These are phyloP conservation scores for Boletus sp. DNA, from an alignment of 768 basidiomycete genomes.

Conservation along the genomic window DNA sequence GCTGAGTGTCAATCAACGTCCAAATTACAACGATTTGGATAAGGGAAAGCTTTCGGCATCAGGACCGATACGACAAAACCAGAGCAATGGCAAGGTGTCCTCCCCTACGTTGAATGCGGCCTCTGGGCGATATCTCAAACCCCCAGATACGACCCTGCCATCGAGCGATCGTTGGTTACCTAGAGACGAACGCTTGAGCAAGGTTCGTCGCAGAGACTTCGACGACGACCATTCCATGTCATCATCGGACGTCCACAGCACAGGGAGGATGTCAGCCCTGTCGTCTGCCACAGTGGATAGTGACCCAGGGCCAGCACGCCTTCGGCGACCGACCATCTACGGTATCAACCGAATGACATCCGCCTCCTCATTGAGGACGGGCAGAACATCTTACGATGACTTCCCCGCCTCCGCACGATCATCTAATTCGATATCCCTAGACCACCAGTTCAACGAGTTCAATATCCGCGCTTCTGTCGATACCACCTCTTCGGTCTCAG, in stretches of 20 bases:
- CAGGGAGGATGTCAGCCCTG: conserved; percentile 70
- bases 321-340: conserved; percentile 61
- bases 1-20: conserved; percentile 40
- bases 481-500: conserved; percentile 52
- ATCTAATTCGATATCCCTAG: conserved; percentile 76
- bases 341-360: conserved; percentile 76
- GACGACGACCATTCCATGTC: conserved; percentile 94
- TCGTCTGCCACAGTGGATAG: conserved; percentile 85
- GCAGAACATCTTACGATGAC: conserved; percentile 64
- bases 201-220: conserved; percentile 78
- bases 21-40: conserved; percentile 25
- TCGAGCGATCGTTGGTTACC: conserved; percentile 46
- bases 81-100: conserved; percentile 38
- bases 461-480: conserved; percentile 69
- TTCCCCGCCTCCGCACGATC: conserved; percentile 72
- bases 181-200: conserved; percentile 62
- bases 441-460: conserved; percentile 78
- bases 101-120: conserved; percentile 60
- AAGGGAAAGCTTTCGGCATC: conserved; percentile 56
- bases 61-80: conserved; percentile 63
- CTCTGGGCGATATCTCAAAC: conserved; percentile 52
- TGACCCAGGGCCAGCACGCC: conserved; percentile 75
- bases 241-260: conserved; percentile 79
- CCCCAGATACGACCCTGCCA: conserved; percentile 34
- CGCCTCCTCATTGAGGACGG: conserved; percentile 63